Evolutionary conservation across 805 yeast genomes (phyloP).

Genomic region (Ogataea chonburiensis): DNA sequence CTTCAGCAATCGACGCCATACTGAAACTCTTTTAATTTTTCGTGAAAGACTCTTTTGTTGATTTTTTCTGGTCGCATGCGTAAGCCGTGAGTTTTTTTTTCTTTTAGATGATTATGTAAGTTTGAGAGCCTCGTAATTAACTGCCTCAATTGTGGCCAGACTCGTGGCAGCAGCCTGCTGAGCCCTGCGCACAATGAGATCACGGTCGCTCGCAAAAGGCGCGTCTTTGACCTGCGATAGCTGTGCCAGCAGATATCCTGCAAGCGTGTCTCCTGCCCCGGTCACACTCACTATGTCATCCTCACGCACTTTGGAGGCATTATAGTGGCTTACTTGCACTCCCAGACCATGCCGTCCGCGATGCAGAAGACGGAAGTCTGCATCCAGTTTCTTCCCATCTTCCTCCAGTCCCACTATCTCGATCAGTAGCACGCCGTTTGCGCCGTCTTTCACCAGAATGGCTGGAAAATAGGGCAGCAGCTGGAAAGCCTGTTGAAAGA

Average conservation of each 20-base stretch:
- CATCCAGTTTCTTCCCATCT: conserved; percentile 2
- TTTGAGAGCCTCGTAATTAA: conserved; percentile 22
- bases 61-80: conserved; percentile 3
- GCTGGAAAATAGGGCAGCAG: conserved; percentile 73
- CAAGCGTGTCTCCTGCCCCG: conserved; percentile 85
- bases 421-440: conserved; percentile 55
- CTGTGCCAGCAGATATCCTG: conserved; percentile 59
- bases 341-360: conserved; percentile 41
- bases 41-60: background rate
- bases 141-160: conserved; percentile 23
- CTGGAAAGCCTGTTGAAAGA: conserved; percentile 65
- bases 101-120: conserved; percentile 9
- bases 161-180: conserved; percentile 30
- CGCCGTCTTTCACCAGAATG: conserved; percentile 65
- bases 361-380: conserved; percentile 23
- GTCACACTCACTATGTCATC: conserved; percentile 61
- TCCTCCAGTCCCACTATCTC: conserved; percentile 34
- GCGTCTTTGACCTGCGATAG: conserved; percentile 23
- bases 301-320: conserved; percentile 33
- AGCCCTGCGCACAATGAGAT: conserved; percentile 22
- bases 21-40: background rate
- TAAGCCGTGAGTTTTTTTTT: background rate
- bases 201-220: conserved; percentile 7
- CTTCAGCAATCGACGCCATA: conserved; percentile 33
- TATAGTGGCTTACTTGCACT: conserved; percentile 62